These are phyloP conservation scores for Phytophthora rubi DNA, from an alignment of 352 stramenopile species.

Conservation along the genomic window DNA sequence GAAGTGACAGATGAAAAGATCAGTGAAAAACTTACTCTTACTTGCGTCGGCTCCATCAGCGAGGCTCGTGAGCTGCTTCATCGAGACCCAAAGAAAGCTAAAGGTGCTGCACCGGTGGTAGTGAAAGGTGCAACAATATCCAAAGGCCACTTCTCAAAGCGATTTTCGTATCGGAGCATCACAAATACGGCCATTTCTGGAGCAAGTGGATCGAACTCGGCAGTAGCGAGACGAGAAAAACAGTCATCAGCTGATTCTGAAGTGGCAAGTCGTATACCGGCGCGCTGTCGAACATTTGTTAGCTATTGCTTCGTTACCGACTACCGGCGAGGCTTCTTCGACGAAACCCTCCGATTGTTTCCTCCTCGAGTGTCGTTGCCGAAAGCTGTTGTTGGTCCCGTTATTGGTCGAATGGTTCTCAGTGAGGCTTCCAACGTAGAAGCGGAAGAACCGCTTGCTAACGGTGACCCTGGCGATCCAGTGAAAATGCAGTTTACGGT, in stretches of 20 bases:
- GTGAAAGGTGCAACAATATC: constrained; percentile 20
- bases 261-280: background rate
- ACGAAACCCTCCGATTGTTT: constrained; percentile 65
- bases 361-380: constrained; percentile 41
- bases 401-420: constrained; percentile 56
- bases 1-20: constrained; percentile 70
- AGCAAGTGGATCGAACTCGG: background rate
- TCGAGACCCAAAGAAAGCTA: constrained; percentile 32
- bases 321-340: constrained; percentile 53
- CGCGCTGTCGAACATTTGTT: constrained; percentile 44
- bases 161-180: constrained; percentile 66
- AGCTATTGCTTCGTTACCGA: constrained; percentile 70
- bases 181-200: constrained; percentile 18
- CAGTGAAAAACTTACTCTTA: constrained; percentile 53
- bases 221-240: background rate
- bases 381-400: constrained; percentile 58
- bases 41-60: constrained; percentile 67
- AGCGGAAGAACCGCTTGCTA: constrained; percentile 1
- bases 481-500: constrained; percentile 33
- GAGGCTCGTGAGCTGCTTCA: constrained; percentile 33
- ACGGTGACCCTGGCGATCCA: constrained; percentile 26
- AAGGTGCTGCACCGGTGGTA: constrained; percentile 4
- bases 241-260: background rate
- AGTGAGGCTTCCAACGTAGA: constrained; percentile 4
- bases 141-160: constrained; percentile 76